Conservation (phyloP, 768 basidiomycete genomes). For the Kwoniella mangroviensis region DNA sequence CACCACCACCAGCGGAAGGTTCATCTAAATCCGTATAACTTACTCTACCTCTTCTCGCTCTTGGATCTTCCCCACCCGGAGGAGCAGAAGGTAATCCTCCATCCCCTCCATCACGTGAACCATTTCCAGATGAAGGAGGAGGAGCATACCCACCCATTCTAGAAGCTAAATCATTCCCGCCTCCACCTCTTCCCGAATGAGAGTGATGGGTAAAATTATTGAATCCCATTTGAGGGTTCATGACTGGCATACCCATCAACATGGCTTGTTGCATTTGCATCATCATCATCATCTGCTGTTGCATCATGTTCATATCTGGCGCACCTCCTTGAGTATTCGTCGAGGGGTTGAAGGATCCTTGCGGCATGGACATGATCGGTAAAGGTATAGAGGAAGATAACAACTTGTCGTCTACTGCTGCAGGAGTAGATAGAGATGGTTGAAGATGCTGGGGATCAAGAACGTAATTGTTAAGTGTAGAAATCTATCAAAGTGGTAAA, state of each 20-base stretch:
- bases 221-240: constrained; percentile 5
- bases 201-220: constrained; percentile 32
- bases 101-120: constrained; percentile 2
- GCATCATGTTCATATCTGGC: constrained; percentile 33
- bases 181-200: constrained; percentile 66
- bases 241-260: constrained; percentile 45
- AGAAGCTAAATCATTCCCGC: constrained; percentile 66
- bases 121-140: not conserved
- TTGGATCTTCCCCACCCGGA: constrained; percentile 86
- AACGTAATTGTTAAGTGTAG: constrained; percentile 93
- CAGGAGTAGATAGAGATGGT: constrained; percentile 44
- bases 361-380: constrained; percentile 1
- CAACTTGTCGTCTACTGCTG: constrained; percentile 53
- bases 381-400: constrained; percentile 44
- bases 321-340: constrained; percentile 1
- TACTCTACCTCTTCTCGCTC: constrained; percentile 82
- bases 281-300: constrained; percentile 54
- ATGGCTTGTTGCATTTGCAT: constrained; percentile 57
- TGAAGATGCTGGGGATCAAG: constrained; percentile 88
- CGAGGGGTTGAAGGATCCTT: constrained; percentile 1
- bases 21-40: constrained; percentile 96
- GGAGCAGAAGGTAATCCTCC: constrained; percentile 73
- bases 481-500: constrained; percentile 63
- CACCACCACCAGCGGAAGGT: constrained; percentile 71
- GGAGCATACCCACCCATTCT: constrained; percentile 76